Base-by-base conservation (phyloP, 2,329 filamentous ascomycete species). In the Aspergillus sp. region DNA sequence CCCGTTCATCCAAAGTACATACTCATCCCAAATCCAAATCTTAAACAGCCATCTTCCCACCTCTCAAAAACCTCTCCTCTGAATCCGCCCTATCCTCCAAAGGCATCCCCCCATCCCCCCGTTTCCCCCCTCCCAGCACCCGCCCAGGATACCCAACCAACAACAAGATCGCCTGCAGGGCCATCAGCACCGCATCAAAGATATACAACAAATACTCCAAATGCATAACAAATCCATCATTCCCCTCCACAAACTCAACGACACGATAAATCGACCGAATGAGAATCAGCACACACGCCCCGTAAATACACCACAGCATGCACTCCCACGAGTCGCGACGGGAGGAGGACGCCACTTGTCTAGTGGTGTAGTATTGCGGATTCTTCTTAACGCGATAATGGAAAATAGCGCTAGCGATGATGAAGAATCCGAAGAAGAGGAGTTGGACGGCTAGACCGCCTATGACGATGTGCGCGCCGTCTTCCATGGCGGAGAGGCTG, bases 361-460 rank as follows among this genome's bases (percentile, higher is more conserved):
- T 36, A 2, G 32, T 13, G 2, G 4, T 36, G 32, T 36, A 36
- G 32, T 36, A 36, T 36, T 36, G 32, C 10, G 32, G 4, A 36
- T 36, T 32, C 5, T 2, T 11, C 32, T 11, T 15, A n/a, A 84
- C 74, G 6, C 82, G 78, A 5, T 65, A 56, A 62, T 87, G 81
- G 71, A 87, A 86, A 0, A 83, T 59, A 1, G 78, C 65, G 0
- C 83, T 79, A 2, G 80, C 80, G 5, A 80, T 60, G 47, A 84
- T 74, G 67, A 89, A 89, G 51, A 87, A 73, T 21, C 78, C 80
- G 61, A 89, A 87, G 61, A 84, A 80, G 52, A 84, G 51, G 30
- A 89, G 78, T 66, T 89, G 86, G 17, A 88, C 70, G 47, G 84
- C 73, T 1, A 89, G 74, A 1, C 86, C 86, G 1, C 66, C 82